Percentiles rank a stretch among this genome's conserved stretches.
Evolutionary conservation across 495 filamentous ascomycete species (phyloP).

Genomic region (Podospora didyma): DNA sequence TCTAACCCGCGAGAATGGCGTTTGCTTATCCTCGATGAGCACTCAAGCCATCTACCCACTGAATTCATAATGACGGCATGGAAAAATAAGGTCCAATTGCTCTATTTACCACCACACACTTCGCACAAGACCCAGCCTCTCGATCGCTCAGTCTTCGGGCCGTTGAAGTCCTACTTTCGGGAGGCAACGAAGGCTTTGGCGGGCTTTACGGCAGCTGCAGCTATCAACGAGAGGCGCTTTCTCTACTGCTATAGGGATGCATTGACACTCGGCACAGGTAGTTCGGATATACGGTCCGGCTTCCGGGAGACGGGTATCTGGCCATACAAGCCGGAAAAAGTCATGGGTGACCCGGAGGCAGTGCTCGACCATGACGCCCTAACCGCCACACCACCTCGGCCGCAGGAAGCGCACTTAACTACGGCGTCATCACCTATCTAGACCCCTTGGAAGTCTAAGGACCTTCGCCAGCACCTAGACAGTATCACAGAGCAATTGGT

Average conservation of each 20-base stretch:
- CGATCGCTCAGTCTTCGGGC: background rate
- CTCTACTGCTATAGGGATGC: background rate
- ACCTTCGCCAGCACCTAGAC: no score
- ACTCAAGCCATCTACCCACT: background rate
- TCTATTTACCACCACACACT: constrained; percentile 10
- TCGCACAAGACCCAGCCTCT: constrained; percentile 10
- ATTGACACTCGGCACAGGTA: background rate
- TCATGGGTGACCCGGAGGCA: constrained; percentile 2
- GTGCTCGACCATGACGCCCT: background rate
- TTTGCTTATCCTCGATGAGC: background rate
- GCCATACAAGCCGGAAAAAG: background rate
- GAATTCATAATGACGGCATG: background rate
- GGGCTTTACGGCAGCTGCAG: background rate
- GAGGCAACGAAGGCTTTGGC: background rate
- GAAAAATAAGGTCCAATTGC: background rate
- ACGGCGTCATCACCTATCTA: no score
- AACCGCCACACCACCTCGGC: background rate
- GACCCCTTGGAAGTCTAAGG: no score
- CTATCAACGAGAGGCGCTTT: constrained; percentile 5
- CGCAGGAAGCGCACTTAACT: no score
- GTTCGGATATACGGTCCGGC: background rate
- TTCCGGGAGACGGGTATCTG: constrained; percentile 9
- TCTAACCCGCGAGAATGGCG: background rate
- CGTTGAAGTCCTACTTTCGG: background rate
- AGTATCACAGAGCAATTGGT: no score